Percentiles rank a stretch among this genome's conserved stretches.
phyloP scores from a whole-genome alignment of 2,329 filamentous ascomycete genomes.

The Fusarium miscanthi region DNA sequence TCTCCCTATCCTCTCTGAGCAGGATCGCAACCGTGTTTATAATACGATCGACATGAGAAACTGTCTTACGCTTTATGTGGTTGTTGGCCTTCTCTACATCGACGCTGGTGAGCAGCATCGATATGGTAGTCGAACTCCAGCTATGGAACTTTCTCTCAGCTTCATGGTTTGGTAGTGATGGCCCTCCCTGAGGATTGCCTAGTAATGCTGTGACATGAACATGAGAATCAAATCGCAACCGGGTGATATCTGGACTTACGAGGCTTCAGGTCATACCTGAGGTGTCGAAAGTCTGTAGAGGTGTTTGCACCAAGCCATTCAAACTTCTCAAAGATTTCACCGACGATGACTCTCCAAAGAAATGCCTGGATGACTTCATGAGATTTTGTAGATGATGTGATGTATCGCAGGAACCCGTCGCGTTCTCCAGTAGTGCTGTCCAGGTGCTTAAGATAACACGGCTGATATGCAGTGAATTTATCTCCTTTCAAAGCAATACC shows the following conservation, averaged over 20 bases:
- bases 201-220: not conserved
- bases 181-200: not conserved
- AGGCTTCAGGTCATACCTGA: not conserved
- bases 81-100: not conserved
- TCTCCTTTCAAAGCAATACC: not conserved
- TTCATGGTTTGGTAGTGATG: not conserved
- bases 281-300: not conserved
- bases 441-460: not conserved
- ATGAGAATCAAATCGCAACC: fast-evolving
- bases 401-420: not conserved
- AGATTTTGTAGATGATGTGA: not conserved
- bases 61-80: not conserved
- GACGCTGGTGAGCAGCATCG: not conserved
- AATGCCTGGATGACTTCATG: not conserved
- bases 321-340: not conserved
- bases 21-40: not conserved
- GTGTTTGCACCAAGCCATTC: not conserved
- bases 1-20: not conserved
- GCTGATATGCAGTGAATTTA: fast-evolving
- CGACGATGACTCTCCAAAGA: not conserved
- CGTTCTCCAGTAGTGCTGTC: not conserved
- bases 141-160: not conserved
- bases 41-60: fast-evolving
- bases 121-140: not conserved
- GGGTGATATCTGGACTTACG: not conserved